Base-by-base conservation (phyloP, 148 eudicot species). In the Talinum fruticosum region DNA sequence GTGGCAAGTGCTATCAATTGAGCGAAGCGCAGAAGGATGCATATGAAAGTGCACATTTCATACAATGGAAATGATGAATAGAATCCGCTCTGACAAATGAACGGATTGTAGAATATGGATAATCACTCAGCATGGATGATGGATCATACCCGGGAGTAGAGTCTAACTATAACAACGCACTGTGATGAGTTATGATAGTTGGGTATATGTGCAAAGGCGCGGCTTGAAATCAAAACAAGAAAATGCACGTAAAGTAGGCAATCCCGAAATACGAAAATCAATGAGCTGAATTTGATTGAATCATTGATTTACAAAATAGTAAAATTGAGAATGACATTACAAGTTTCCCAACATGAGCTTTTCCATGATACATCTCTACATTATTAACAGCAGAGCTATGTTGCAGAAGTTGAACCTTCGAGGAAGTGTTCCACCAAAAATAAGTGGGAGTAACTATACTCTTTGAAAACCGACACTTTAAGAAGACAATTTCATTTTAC, bases 401-500 rank as follows among this genome's bases (percentile, higher is more conserved):
- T 62, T 6, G 28, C 66, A 62, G 14, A 0, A 62, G 30, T 51
- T 14, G 19, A 82, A 59, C 38, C 76, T 53, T 75, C 38, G 38
- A 70, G 71, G 72, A 19, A 66, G 80, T 49, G 23, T 81, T 72
- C 74, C 54, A 72, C 34, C 72, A 74, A 67, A 44, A 18, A 35
- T 10, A 36, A 51, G 65, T 44, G 35, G 44, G 32, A 2, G 65
- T 72, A 77, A 54, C 77, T 69, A 74, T 47, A 71, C 19, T 69
- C 34, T 33, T 74, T 62, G 51, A 70, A 76, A 61, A 37, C 79
- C 51, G n/a, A 78, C n/a, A 71, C 5, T 57, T 44, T 37, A 15
- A 44, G 23, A 30, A 19, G 77, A 57, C 72, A 37, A 37, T 73
- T 59, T 29, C 66, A 78, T 81, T 78, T 73, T 82, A 74, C 84